phyloP scores from a whole-genome alignment of 2,329 filamentous ascomycete species.

The Microcyclospora tardicrescens region DNA sequence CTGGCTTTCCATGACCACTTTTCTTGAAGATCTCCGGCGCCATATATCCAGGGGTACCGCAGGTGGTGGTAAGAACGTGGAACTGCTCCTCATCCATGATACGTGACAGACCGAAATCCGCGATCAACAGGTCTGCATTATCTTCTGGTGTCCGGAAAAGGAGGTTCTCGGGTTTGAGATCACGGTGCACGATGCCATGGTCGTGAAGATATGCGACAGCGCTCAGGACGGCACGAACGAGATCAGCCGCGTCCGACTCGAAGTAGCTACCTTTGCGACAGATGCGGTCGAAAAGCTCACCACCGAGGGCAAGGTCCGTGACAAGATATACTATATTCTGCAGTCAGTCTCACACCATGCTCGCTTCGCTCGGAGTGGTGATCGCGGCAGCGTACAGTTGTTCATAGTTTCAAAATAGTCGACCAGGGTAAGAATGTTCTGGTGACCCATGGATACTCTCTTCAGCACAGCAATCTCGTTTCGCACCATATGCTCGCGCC shows the following conservation, averaged over 20 bases:
- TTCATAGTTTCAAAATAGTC: conserved; percentile 99
- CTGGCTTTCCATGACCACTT: conserved; percentile 91
- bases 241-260: conserved; percentile 88
- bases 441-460: conserved; percentile 96
- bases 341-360: neutral
- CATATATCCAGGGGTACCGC: conserved; percentile 97
- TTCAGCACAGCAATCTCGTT: conserved; percentile 98
- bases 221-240: conserved; percentile 86
- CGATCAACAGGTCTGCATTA: conserved; percentile 91
- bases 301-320: conserved; percentile 88
- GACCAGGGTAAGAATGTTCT: conserved; percentile 93
- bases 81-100: conserved; percentile 99
- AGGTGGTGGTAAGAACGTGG: conserved; percentile 93
- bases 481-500: conserved; percentile 95
- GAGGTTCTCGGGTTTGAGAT: conserved; percentile 93
- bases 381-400: conserved; percentile 47
- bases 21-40: conserved; percentile 99
- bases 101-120: conserved; percentile 86
- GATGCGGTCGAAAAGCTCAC: conserved; percentile 95
- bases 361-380: neutral
- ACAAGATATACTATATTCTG: conserved; percentile 65
- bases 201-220: conserved; percentile 98
- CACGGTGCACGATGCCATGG: conserved; percentile 95
- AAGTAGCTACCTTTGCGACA: conserved; percentile 98
- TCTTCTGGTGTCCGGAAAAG: conserved; percentile 95